Percentiles rank a stretch among this genome's conserved stretches.
Evolutionary conservation across 2,329 filamentous ascomycete species (phyloP).

Genomic region (Hirsutella thompsonii): DNA sequence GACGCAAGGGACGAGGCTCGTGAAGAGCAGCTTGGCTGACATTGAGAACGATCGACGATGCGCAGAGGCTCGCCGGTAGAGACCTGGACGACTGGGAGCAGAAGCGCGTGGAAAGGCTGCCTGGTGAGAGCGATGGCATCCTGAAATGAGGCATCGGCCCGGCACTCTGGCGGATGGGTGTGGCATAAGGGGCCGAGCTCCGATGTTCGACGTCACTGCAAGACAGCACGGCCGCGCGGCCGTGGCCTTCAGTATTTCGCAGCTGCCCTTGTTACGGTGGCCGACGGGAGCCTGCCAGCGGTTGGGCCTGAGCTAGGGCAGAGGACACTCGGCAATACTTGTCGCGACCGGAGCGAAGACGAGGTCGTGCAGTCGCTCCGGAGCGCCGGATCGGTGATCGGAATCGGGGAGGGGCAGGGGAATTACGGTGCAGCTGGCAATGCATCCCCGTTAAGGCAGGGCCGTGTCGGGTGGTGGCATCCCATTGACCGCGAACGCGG

Average conservation of each 20-base stretch:
- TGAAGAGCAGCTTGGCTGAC: too few relatives aligned
- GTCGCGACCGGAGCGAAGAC: neutral
- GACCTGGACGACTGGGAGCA: constrained; percentile 96
- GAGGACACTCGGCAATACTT: neutral
- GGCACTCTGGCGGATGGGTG: neutral
- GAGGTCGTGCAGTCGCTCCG: neutral
- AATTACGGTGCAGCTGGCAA: neutral
- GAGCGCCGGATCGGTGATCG: neutral
- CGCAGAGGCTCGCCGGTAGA: constrained; percentile 48
- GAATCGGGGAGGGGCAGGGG: neutral
- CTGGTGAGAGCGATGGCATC: constrained; percentile 80
- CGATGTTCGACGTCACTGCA: constrained; percentile 2
- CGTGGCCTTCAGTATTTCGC: neutral
- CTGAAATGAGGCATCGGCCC: constrained; percentile 27
- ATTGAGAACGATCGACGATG: neutral
- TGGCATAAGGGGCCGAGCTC: constrained; percentile 2
- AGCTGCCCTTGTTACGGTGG: neutral
- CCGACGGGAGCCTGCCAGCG: neutral
- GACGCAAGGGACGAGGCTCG: neutral
- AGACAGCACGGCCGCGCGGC: neutral
- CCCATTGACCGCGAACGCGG: neutral
- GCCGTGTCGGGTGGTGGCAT: neutral
- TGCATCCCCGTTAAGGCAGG: neutral
- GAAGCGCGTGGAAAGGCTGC: constrained; percentile 78
- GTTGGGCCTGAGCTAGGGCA: neutral